Evolutionary conservation across 2,329 filamentous ascomycete species (phyloP), one percentile per base, ranked within the genome.

Genomic region (Xylariaceae sp.): DNA sequence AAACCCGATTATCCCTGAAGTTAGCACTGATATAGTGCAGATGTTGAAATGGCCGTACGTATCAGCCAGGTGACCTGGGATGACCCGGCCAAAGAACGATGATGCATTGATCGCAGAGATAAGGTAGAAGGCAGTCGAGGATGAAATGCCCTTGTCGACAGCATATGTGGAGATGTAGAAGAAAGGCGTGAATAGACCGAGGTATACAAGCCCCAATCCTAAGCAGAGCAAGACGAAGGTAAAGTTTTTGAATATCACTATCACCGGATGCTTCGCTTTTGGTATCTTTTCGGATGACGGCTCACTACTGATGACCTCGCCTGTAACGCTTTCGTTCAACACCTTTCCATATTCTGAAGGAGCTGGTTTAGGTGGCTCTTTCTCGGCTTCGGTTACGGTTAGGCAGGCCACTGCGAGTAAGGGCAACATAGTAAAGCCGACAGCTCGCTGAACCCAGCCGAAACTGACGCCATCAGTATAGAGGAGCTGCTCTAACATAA

Each of bases 401-500:
- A 67, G 6, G 43, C 69, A 73, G 2, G 72, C 60, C 24, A 77
- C 56, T 0, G 41, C 48, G 4, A 77, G 61, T 3, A 74, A 61
- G 3, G 74, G 74, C 2, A 76, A 58, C 73, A 77, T 76, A 16
- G 72, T 72, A 31, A 78, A 78, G 1, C 71, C 76, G 3, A 75
- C 67, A 8, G 70, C 73, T 4, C 74, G 68, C 65, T 64, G 55
- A 4, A 43, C 43, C 62, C 62, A 65, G 8, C 56, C 71, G 26
- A 75, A 76, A 3, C 71, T 64, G 28, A 73, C 56, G 1, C 50
- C 58, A 12, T 52, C 53, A 12, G 64, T 34, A 8, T 63, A 56
- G 17, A 74, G 59, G 16, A 75, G 63, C 11, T 62, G 62, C 12
- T 66, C 56, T 1, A 74, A 52, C 48, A 67, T 65, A 14, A 74